Conservation (phyloP, 805 yeast genomes). For the Naumovozyma baii region DNA sequence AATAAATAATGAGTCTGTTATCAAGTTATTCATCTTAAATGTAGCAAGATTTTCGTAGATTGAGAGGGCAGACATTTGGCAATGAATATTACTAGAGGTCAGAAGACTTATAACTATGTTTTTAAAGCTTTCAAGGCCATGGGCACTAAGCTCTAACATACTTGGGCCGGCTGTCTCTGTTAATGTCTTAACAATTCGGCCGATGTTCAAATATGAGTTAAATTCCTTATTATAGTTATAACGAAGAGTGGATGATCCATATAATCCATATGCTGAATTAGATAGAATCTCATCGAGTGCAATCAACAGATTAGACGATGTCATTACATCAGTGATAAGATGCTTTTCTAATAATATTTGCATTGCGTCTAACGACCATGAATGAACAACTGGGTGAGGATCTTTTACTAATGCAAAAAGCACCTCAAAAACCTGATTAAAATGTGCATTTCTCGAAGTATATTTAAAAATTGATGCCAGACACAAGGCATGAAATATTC, state of each 20-base stretch:
- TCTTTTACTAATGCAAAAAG: conserved; percentile 54
- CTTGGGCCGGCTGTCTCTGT: conserved; percentile 53
- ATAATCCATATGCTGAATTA: conserved; percentile 43
- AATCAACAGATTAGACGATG: conserved; percentile 37
- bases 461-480: conserved; percentile 40
- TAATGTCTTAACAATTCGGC: conserved; percentile 36
- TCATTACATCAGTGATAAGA: conserved; percentile 35
- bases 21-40: conserved; percentile 17
- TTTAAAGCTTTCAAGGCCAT: conserved; percentile 27
- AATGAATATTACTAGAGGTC: conserved; percentile 29
- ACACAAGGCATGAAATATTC: conserved; percentile 49
- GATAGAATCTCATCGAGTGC: conserved; percentile 33
- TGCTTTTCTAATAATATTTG: conserved; percentile 48
- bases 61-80: conserved; percentile 16
- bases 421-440: conserved; percentile 44
- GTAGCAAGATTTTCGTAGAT: conserved; percentile 22
- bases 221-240: conserved; percentile 41
- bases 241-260: conserved; percentile 35
- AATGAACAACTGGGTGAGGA: conserved; percentile 78
- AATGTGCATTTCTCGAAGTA: conserved; percentile 31
- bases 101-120: conserved; percentile 31
- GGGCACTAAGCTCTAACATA: conserved; percentile 27
- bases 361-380: conserved; percentile 57
- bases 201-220: conserved; percentile 37
- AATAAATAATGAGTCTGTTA: conserved; percentile 25